Evolutionary conservation across 331 rosid genomes (phyloP), one percentile per base, ranked within the genome.

Genomic region (Quercus lobata): DNA sequence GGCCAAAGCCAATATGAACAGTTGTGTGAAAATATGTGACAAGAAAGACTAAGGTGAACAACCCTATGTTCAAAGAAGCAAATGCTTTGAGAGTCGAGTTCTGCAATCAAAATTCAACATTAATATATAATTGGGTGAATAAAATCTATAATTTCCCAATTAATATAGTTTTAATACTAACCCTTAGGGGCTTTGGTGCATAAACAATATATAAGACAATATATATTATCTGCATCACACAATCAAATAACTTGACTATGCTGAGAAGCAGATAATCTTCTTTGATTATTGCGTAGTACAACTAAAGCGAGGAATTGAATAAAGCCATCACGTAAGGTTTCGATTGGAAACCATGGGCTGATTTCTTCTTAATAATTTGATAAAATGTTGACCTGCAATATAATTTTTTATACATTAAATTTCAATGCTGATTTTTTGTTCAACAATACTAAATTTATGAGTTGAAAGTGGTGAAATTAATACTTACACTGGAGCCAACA

Each of bases 401-500:
- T 11, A 15, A 27, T 34, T 34, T 34, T 34, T 5, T 34, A 34
- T 34, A 34, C 37, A 34, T 34, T 34, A 34, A 34, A 34, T 34
- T 34, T 34, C 37, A 34, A 34, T 34, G 37, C 7, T 5, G 7
- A 6, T 34, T 34, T 34, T 6, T 34, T 34, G 37, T 5, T 34
- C 37, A 5, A 34, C 37, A 34, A 6, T 34, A 34, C 37, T 34
- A 34, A 34, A 34, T 34, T 5, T 34, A 5, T 1, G 7, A 34
- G 37, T 34, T 34, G 3, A 32, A 32, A 34, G 49, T 65, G 71
- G 24, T 25, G 6, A 29, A 32, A 15, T 12, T 9, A 3, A 24
- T 71, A 86, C 94, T 90, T 82, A 94, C 97, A 89, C 32, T 34
- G 97, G 97, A 85, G 97, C 96, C 76, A 95, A 82, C 92, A 85